Conservation (phyloP, 2,329 filamentous ascomycete species). For the Tolypocladium sp. region DNA sequence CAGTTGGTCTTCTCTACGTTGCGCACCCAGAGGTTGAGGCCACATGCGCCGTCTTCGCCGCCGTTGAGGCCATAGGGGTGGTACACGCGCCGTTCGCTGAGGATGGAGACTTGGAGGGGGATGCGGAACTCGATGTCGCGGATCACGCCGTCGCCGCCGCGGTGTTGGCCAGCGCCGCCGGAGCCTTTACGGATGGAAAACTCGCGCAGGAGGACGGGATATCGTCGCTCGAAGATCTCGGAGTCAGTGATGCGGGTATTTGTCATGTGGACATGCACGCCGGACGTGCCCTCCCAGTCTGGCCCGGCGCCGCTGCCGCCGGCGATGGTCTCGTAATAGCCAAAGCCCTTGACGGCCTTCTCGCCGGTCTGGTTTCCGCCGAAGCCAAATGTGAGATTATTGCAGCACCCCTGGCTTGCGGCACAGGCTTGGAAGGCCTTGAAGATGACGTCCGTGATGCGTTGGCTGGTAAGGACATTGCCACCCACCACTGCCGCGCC, state of each 20-base stretch:
- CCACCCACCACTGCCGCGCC: slow-evolving; percentile 75
- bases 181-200: slow-evolving; percentile 57
- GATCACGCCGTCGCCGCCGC: slow-evolving; percentile 66
- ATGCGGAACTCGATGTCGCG: slow-evolving; percentile 76
- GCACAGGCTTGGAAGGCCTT: slow-evolving; percentile 73
- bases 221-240: slow-evolving; percentile 69
- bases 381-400: slow-evolving; percentile 79
- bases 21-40: slow-evolving; percentile 81
- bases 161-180: slow-evolving; percentile 47
- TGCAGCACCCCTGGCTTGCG: slow-evolving; percentile 71
- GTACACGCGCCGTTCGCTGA: slow-evolving; percentile 67
- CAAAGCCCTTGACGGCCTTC: slow-evolving; percentile 51
- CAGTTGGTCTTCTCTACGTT: slow-evolving; percentile 52
- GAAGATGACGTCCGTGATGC: slow-evolving; percentile 76
- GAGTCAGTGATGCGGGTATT: slow-evolving; percentile 81
- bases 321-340: slow-evolving; percentile 81
- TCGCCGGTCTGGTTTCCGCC: slow-evolving; percentile 53
- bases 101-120: slow-evolving; percentile 68
- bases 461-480: slow-evolving; percentile 72
- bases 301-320: slow-evolving; percentile 68
- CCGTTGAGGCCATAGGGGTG: slow-evolving; percentile 67
- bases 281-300: slow-evolving; percentile 63
- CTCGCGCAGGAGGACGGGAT: slow-evolving; percentile 57
- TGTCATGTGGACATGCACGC: slow-evolving; percentile 80
- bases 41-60: slow-evolving; percentile 65